Evolutionary conservation across 192 early-diverging fungal species (phyloP).

Genomic region (Coemansia sp.): DNA sequence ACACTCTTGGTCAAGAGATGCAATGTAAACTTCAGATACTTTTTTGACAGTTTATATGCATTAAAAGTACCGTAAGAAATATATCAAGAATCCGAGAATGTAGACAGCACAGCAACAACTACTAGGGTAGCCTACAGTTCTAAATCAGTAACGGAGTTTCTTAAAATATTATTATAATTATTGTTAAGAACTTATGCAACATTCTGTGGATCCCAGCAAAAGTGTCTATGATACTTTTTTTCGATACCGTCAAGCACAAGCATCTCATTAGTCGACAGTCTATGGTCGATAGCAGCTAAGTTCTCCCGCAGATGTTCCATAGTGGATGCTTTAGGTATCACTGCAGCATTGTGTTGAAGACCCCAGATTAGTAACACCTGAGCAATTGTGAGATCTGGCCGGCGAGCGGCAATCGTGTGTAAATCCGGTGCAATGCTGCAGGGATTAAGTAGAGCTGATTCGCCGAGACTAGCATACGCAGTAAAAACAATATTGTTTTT

Average conservation of each 20-base stretch:
- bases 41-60: no score
- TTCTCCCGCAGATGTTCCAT: constrained; percentile 31
- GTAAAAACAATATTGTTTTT: constrained; percentile 60
- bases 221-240: neutral
- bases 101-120: no score
- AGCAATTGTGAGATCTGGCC: constrained; percentile 40
- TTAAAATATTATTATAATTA: neutral
- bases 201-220: constrained; percentile 11
- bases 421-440: constrained; percentile 18
- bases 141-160: no score
- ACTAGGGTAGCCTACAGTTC: no score
- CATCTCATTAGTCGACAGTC: constrained; percentile 7
- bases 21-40: no score
- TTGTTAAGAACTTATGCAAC: neutral
- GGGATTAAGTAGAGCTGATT: constrained; percentile 47
- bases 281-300: neutral
- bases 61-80: no score
- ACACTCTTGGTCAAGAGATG: no score
- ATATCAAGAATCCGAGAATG: no score
- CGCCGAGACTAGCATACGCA: constrained; percentile 73
- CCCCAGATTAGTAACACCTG: constrained; percentile 66
- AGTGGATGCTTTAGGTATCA: constrained; percentile 67
- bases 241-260: neutral
- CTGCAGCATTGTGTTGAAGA: constrained; percentile 60
- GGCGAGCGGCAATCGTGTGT: constrained; percentile 15